Base-by-base conservation (phyloP, 805 yeast genomes). In the Yarrowia phangngaensis region DNA sequence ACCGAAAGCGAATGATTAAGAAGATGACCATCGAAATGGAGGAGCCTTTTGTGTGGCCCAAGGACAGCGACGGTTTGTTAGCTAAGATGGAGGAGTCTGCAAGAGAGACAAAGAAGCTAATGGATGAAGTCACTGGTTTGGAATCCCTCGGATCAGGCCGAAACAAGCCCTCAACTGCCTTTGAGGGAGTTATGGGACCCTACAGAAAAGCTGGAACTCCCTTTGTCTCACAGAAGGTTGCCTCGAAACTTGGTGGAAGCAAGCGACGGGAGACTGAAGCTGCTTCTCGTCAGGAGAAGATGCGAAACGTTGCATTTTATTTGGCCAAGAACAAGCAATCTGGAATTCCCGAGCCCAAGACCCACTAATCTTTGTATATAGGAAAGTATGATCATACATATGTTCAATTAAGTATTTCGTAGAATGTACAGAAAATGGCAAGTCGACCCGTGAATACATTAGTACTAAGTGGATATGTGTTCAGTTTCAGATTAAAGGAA, bases 1-100 rank as follows among this genome's bases (percentile, higher is more conserved):
- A 74, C 68, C 77, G 95, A 67, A 70, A 73, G 6, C 80, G 89
- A 1, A 95, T 87, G 68, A 75, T 78, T 56, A 92, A 92, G 71
- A 89, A 88, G 67, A 92, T 92, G 97, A 90, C 96, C 16, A 83
- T 92, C 46, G 97, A 89, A 58, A 84, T 92, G 90, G 80, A 79
- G 51, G 87, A 90, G 56, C 98, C 99, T 17, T 92, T 92, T 63
- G 74, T 92, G 36, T 92, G 97, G 96, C 99, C 99, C 4, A 75
- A 59, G 49, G 56, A 55, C 16, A 53, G 53, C 51, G 54, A 50
- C 26, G 60, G 51, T 36, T 1, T 23, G 13, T 14, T 31, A 20
- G 38, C 50, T 27, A 23, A 20, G 32, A 56, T 57, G 53, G 65
- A 51, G 51, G 73, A 64, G 20, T 55, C 68, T 33, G 67, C 66